Evolutionary conservation across 495 filamentous ascomycete genomes (phyloP), one percentile per base, ranked within the genome.

Genomic region (Penicillium lividum): DNA sequence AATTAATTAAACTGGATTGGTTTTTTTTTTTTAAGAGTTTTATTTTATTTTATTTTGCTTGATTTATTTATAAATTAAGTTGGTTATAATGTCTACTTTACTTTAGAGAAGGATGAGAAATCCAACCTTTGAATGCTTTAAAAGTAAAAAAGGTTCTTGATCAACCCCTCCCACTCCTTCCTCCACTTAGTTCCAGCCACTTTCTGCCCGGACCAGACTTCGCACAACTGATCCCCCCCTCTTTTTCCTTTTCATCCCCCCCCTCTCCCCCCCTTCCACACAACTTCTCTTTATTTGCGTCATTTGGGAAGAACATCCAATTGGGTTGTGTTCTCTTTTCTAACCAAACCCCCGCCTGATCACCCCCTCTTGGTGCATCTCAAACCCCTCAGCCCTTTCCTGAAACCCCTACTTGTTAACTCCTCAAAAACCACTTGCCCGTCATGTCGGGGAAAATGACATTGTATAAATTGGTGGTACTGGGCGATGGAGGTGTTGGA

Each of bases 381-480:
- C 22, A 5, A 49, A 29, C 46, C 38, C 44, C 34, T 38, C 27
- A 29, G 42, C 22, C 45, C 55, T 56, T 48, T 47, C 40, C 44
- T n/a, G 50, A 34, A 54, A 49, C 55, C 43, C 59, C 57, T 59
- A 44, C 52, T 59, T 30, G 51, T 27, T 43, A 15, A 45, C 52
- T 18, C 22, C 25, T 28, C 9, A 22, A 30, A 48, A 49, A 49
- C 25, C 33, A 40, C 29, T 60, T 57, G 60, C 58, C 69, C 75
- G 60, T 52, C 67, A 89, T 89, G 85, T 78, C 86, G 67, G 85
- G 84, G 51, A 88, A 94, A 82, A 96, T 97, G 93, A 96, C 92
- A 68, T 79, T 97, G 71, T 97, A 98, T 78, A 98, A 98, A 76
- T 78, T 98, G 84, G 94, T 98, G 84, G 94, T 98, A 79, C 84